Conservation (phyloP, 306 rosid species). For the Biancaea sappan region DNA sequence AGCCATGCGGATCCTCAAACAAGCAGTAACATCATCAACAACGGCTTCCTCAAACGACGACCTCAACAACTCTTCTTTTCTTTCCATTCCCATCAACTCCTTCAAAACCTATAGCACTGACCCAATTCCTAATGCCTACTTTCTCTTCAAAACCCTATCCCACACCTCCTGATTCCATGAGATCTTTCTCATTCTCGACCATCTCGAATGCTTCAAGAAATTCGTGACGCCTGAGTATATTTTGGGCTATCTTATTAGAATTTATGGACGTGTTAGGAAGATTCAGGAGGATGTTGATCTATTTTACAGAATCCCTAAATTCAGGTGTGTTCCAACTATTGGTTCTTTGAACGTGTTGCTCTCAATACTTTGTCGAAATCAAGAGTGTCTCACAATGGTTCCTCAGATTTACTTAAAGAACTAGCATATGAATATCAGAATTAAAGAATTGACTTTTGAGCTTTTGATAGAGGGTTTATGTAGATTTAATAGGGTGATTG, state of each 20-base stretch:
- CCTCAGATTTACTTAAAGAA: slow-evolving; percentile 67
- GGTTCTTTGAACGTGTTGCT: slow-evolving; percentile 62
- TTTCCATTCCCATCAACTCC: slow-evolving; percentile 60
- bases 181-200: slow-evolving; percentile 55
- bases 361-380: slow-evolving; percentile 58
- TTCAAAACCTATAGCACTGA: slow-evolving; percentile 56
- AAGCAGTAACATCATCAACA: slow-evolving; percentile 26
- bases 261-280: slow-evolving; percentile 41
- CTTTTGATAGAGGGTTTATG: slow-evolving; percentile 63
- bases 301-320: slow-evolving; percentile 62
- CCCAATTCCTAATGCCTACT: slow-evolving; percentile 77
- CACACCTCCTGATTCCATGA: slow-evolving; percentile 45
- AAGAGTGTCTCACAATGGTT: slow-evolving; percentile 53
- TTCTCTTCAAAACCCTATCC: slow-evolving; percentile 59
- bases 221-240: slow-evolving; percentile 63
- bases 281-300: slow-evolving; percentile 63
- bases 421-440: slow-evolving; percentile 55
- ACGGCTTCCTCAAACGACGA: slow-evolving; percentile 21
- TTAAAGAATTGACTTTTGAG: slow-evolving; percentile 70
- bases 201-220: slow-evolving; percentile 49
- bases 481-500: slow-evolving; percentile 54
- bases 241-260: slow-evolving; percentile 48
- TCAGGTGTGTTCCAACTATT: slow-evolving; percentile 76
- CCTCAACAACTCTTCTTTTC: slow-evolving; percentile 51
- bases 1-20: slow-evolving; percentile 58